phyloP scores from a whole-genome alignment of 768 basidiomycete genomes.

The Kwoniella dejecticola region DNA sequence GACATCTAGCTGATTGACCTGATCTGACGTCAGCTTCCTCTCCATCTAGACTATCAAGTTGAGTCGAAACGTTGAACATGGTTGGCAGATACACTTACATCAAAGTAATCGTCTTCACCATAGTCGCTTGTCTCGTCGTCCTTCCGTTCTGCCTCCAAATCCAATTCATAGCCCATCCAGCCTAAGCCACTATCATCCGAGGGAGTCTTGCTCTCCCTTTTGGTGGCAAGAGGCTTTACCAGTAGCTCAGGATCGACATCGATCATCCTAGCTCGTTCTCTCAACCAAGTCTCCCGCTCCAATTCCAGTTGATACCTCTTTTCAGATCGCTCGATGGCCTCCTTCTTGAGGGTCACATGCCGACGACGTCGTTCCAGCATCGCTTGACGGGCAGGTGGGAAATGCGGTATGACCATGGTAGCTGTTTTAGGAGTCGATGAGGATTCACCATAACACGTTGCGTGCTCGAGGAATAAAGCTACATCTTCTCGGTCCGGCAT shows the following conservation, averaged over 20 bases:
- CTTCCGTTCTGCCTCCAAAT: constrained; percentile 61
- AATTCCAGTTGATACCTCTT: constrained; percentile 8
- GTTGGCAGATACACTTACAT: neutral
- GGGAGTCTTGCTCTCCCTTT: constrained; percentile 7
- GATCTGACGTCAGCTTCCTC: neutral
- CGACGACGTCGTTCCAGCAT: constrained; percentile 71
- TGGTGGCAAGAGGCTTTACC: constrained; percentile 9
- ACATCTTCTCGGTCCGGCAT: constrained; percentile 82
- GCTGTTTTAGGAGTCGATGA: constrained; percentile 22
- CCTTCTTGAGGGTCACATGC: constrained; percentile 38
- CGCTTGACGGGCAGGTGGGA: constrained; percentile 47
- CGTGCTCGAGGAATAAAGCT: constrained; percentile 80
- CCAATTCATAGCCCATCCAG: constrained; percentile 62
- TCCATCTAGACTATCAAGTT: too few species aligned
- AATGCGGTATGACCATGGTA: constrained; percentile 8
- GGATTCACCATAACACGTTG: constrained; percentile 53
- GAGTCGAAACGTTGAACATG: neutral
- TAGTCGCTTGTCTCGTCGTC: constrained; percentile 62
- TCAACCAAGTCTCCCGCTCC: constrained; percentile 42
- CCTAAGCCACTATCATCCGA: constrained; percentile 21
- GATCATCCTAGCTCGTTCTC: constrained; percentile 35
- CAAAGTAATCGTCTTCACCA: constrained; percentile 36
- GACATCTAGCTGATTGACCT: constrained; percentile 64
- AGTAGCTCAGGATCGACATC: constrained; percentile 37
- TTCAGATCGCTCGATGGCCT: constrained; percentile 26